Conservation (phyloP, 2,329 filamentous ascomycete species). For the Elsinoe perseae region DNA sequence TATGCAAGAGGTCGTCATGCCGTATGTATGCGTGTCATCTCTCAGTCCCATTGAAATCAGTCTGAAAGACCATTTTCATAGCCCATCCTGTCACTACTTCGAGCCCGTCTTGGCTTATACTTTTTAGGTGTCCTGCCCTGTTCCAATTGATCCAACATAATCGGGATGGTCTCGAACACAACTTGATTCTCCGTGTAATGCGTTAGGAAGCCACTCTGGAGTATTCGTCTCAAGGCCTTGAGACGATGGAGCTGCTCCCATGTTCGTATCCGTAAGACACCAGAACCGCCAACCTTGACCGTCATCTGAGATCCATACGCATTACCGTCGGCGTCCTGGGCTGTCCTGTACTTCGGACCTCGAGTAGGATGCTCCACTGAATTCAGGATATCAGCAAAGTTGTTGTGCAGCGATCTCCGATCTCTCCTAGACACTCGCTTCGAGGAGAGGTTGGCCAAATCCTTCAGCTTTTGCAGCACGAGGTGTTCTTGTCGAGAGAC, state of each 20-base stretch:
- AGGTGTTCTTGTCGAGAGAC: conserved; percentile 58
- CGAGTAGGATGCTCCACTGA: conserved; percentile 59
- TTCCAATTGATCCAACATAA: conserved; percentile 26
- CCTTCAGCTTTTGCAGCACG: conserved; percentile 51
- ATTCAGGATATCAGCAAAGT: conserved; percentile 58
- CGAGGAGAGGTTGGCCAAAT: conserved; percentile 53
- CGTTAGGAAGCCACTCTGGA: conserved; percentile 54
- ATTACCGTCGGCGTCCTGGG: conserved; percentile 52
- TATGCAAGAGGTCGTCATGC: neutral
- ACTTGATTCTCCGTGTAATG: conserved; percentile 57
- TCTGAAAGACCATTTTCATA: conserved; percentile 12
- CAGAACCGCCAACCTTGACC: conserved; percentile 53
- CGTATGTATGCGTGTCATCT: neutral
- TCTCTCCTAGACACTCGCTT: conserved; percentile 60
- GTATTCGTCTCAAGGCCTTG: conserved; percentile 51
- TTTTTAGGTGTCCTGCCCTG: neutral
- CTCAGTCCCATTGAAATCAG: neutral
- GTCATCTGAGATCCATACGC: conserved; percentile 56
- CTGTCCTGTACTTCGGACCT: conserved; percentile 59
- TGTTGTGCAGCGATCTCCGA: conserved; percentile 57
- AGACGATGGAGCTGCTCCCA: conserved; percentile 67
- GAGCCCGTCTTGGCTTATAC: conserved; percentile 1
- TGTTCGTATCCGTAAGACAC: conserved; percentile 57
- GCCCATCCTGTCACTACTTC: conserved; percentile 6
- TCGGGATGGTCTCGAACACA: conserved; percentile 52